Evolutionary conservation across 805 yeast species (phyloP), one percentile per base, ranked within the genome.

Genomic region (Barnettozyma botsteinii): DNA sequence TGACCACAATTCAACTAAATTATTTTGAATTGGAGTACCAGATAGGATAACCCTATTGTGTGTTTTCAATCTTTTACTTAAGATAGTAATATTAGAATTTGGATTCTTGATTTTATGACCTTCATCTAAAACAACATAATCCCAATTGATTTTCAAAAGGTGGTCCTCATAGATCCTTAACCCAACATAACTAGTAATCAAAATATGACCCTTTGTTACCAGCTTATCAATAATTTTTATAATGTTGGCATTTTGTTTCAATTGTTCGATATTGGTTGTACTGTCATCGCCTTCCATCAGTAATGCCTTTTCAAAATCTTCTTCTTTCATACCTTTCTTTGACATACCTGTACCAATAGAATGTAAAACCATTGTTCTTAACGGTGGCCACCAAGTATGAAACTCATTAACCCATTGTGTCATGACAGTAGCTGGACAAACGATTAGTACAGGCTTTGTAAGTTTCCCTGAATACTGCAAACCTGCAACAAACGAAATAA

Each of bases 101-200:
- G 98, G 98, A 56, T 93, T 93, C 51, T 98, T 70, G 40, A 93
- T 93, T 61, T 91, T 93, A 61, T 93, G 98, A 2, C 98, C 98
- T 59, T 93, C 98, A 61, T 91, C 98, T 10, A 91, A 62, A 1
- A 91, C 86, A 14, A 81, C 91, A 55, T 89, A 91, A 1, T 89
- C 88, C 98, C 98, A 93, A 33, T 75, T 66, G 10, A 73, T 67
- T 0, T 84, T 77, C n/a, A 86, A 59, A 5, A 86, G 59, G 17
- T 71, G 62, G 25, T 75, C 74, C 4, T 84, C 67, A 57, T 86
- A 85, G 9, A 83, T 72, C 43, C 82, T 66, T 36, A 93, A 62
- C 1, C 96, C 96, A 5, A 86, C 94, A 58, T 93, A 93, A 0
- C 98, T 89, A 1, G 98, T 93, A 7, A 93, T 77, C 7, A 93